phyloP scores from a whole-genome alignment of 345 rosid species.

The Eucalyptus erythrocorys region DNA sequence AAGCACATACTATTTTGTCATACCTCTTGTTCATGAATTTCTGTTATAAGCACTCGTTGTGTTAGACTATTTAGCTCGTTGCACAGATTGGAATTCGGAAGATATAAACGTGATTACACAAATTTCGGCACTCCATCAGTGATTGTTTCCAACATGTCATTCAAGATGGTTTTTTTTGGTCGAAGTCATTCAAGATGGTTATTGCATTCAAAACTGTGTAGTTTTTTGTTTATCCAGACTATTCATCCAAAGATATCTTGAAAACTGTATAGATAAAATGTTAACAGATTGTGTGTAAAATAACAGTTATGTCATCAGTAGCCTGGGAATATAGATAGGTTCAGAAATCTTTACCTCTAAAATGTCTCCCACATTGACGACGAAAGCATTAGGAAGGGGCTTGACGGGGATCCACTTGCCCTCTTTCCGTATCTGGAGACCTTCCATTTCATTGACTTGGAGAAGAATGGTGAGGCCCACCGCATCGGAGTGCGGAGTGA shows the following conservation, averaged over 20 bases:
- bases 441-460: conserved; percentile 2
- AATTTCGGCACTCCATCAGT: background rate
- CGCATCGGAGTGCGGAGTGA: conserved; percentile 3
- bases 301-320: background rate
- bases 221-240: background rate
- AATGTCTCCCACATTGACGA: conserved; percentile 35
- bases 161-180: background rate
- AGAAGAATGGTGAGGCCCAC: background rate
- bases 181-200: background rate
- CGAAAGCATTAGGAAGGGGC: conserved; percentile 23
- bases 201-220: background rate
- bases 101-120: background rate
- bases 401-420: conserved; percentile 22
- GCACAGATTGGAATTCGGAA: background rate
- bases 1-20: background rate
- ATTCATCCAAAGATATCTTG: background rate
- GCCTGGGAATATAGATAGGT: background rate
- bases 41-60: background rate
- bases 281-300: background rate
- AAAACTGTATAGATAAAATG: background rate
- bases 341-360: conserved; percentile 18
- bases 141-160: background rate
- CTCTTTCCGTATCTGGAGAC: conserved; percentile 1
- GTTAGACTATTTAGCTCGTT: background rate
- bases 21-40: background rate